Evolutionary conservation across 2,329 filamentous ascomycete species (phyloP).

Genomic region (Aspergillus sp.): DNA sequence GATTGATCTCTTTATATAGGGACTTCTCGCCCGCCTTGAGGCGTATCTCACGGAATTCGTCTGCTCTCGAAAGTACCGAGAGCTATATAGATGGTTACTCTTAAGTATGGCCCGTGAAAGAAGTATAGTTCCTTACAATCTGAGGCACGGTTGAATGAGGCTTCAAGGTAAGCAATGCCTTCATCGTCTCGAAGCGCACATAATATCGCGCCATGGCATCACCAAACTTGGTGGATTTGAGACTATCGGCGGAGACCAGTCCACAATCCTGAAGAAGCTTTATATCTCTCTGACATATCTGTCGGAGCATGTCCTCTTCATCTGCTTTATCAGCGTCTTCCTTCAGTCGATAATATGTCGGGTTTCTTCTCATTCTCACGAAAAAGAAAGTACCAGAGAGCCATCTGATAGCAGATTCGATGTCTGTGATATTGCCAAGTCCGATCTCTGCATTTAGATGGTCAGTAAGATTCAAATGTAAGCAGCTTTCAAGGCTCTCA

Average conservation of each 20-base stretch:
- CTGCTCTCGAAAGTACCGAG: slow-evolving; percentile 64
- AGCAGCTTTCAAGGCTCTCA: slow-evolving; percentile 72
- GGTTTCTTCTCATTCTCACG: slow-evolving; percentile 71
- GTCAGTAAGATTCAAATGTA: slow-evolving; percentile 78
- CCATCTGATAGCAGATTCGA: slow-evolving; percentile 70
- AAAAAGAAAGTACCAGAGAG: slow-evolving; percentile 76
- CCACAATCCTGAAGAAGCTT: slow-evolving; percentile 61
- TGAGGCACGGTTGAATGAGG: slow-evolving; percentile 63
- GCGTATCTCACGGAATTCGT: slow-evolving; percentile 72
- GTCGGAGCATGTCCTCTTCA: slow-evolving; percentile 66
- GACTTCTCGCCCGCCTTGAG: slow-evolving; percentile 70
- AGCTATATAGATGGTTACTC: slow-evolving; percentile 53
- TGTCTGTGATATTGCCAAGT: slow-evolving; percentile 68
- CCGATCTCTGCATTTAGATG: slow-evolving; percentile 84
- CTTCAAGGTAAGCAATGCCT: slow-evolving; percentile 64
- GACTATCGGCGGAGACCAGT: slow-evolving; percentile 56
- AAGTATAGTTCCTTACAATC: slow-evolving; percentile 55
- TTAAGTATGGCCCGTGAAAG: too few species aligned
- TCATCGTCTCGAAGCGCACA: slow-evolving; percentile 79
- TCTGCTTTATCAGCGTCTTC: slow-evolving; percentile 52
- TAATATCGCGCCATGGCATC: slow-evolving; percentile 83
- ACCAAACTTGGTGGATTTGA: slow-evolving; percentile 71
- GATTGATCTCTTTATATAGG: slow-evolving; percentile 72
- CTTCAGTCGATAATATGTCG: slow-evolving; percentile 68
- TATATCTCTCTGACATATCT: slow-evolving; percentile 71